Conservation (phyloP, 2,329 filamentous ascomycete genomes). For the Huntiella moniliformis region DNA sequence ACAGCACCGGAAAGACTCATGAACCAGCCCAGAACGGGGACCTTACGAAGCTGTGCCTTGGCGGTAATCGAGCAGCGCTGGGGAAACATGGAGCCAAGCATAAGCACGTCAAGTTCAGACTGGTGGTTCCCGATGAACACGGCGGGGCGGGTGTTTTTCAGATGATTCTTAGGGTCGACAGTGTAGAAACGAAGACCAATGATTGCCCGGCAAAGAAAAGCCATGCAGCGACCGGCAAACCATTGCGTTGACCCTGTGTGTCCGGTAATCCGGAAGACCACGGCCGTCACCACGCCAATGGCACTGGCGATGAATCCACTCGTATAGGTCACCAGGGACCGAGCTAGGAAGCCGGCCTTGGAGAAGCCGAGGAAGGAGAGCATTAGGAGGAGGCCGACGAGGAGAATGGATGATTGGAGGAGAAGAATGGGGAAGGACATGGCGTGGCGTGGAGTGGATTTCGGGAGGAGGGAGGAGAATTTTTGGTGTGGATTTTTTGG, state of each 20-base stretch:
- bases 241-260: constrained; percentile 68
- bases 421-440: neutral
- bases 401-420: neutral
- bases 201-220: constrained; percentile 52
- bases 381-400: constrained; percentile 38
- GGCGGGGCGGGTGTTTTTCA: constrained; percentile 53
- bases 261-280: constrained; percentile 51
- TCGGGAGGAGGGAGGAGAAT: constrained; percentile 1
- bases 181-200: constrained; percentile 67
- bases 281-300: constrained; percentile 60
- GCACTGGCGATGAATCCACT: constrained; percentile 39
- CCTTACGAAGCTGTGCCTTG: constrained; percentile 61
- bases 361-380: constrained; percentile 35
- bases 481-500: neutral
- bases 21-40: constrained; percentile 88
- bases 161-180: constrained; percentile 43
- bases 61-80: constrained; percentile 84
- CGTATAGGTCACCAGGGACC: constrained; percentile 47
- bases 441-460: constrained; percentile 2
- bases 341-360: constrained; percentile 48
- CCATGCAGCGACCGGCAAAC: constrained; percentile 62
- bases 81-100: constrained; percentile 79
- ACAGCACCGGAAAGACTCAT: constrained; percentile 75
- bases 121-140: constrained; percentile 94
- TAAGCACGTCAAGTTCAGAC: constrained; percentile 82